Percentiles rank a stretch among this genome's conserved stretches.
These are phyloP conservation scores for Erysimum pusillum DNA, from an alignment of 441 rosid genomes.

Conservation along the genomic window DNA sequence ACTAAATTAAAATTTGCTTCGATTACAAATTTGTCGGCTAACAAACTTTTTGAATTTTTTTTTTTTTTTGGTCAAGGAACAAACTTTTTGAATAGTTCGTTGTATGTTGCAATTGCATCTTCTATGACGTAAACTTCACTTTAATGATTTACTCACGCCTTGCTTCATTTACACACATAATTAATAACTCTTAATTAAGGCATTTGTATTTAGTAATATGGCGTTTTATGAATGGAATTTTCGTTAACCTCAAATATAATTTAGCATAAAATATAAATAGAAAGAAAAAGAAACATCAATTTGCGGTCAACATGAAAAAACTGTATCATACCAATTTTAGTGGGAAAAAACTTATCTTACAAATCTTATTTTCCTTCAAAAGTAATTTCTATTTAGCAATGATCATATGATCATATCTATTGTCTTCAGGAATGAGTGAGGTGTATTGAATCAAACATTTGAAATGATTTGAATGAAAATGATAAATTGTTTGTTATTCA, in stretches of 20 bases:
- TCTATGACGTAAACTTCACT: not conserved
- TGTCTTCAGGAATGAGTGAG: not conserved
- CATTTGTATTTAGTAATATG: not conserved
- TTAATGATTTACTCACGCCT: not conserved
- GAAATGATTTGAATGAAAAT: not conserved
- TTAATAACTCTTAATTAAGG: not conserved
- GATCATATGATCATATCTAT: not conserved
- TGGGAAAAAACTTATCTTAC: not conserved
- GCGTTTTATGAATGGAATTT: not conserved
- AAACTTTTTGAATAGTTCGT: not conserved
- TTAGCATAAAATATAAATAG: not conserved
- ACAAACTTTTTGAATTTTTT: not conserved
- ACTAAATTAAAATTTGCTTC: not conserved
- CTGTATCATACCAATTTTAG: not conserved
- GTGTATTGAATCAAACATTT: not conserved
- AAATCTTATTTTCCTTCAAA: not conserved
- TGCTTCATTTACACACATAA: constrained; percentile 5
- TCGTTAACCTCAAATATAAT: not conserved
- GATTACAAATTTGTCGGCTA: not conserved
- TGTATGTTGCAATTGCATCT: not conserved
- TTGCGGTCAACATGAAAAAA: not conserved
- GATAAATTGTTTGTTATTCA: not conserved
- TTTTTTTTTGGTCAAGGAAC: no score
- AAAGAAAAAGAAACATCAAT: not conserved
- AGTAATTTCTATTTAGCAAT: not conserved